phyloP scores from a whole-genome alignment of 345 rosid genomes.

The Arabis alpina region DNA sequence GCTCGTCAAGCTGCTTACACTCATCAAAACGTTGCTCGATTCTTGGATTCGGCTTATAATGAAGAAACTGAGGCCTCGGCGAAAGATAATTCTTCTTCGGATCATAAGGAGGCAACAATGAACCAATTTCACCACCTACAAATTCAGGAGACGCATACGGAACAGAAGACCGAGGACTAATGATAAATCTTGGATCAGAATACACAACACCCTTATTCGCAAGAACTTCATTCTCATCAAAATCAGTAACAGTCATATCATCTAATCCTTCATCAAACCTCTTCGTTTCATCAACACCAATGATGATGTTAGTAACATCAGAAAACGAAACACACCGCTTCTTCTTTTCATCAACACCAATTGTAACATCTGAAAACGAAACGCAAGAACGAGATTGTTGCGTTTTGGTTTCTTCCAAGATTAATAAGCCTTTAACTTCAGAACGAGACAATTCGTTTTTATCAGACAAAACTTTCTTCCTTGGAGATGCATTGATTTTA shows the following conservation, averaged over 20 bases:
- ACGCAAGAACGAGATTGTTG: slow-evolving; percentile 48
- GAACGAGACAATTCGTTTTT: slow-evolving; percentile 56
- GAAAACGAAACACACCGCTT: slow-evolving; percentile 47
- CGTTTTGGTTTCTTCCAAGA: slow-evolving; percentile 43
- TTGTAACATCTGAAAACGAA: slow-evolving; percentile 48
- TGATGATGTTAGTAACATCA: slow-evolving; percentile 42
- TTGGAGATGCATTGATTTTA: slow-evolving; percentile 68
- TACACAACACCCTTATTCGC: slow-evolving; percentile 49
- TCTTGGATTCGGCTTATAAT: slow-evolving; percentile 65
- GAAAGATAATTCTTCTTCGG: slow-evolving; percentile 63
- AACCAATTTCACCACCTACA: slow-evolving; percentile 66
- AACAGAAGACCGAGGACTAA: slow-evolving; percentile 47
- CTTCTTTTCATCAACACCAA: too few relatives aligned
- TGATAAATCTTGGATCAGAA: slow-evolving; percentile 53
- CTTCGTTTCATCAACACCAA: neutral
- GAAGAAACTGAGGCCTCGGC: slow-evolving; percentile 71
- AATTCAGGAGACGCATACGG: slow-evolving; percentile 46
- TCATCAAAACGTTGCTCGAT: slow-evolving; percentile 47
- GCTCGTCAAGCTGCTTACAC: slow-evolving; percentile 56
- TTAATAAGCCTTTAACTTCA: slow-evolving; percentile 46
- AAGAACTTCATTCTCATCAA: slow-evolving; percentile 24
- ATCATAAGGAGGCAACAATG: slow-evolving; percentile 62
- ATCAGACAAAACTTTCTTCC: slow-evolving; percentile 72
- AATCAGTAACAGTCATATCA: slow-evolving; percentile 49
- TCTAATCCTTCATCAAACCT: slow-evolving; percentile 19